Percentiles rank a stretch among this genome's conserved stretches.
These are phyloP conservation scores for Phaseolus coccineus DNA, from an alignment of 331 rosid genomes.

Conservation along the genomic window DNA sequence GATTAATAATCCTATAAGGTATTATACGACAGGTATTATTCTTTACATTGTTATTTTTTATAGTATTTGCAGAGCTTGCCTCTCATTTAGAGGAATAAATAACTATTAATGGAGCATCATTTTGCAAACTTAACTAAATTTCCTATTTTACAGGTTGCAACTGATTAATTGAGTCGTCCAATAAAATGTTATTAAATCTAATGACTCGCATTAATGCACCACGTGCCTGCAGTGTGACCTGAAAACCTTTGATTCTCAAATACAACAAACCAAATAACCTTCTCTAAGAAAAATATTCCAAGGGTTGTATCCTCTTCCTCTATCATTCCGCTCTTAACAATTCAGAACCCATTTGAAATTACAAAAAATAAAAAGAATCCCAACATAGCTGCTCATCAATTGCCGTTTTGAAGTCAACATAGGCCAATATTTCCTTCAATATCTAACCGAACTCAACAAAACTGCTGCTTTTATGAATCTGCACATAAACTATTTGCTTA, in stretches of 20 bases:
- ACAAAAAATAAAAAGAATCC: background rate
- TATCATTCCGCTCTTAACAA: background rate
- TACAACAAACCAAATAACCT: no score
- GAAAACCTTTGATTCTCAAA: background rate
- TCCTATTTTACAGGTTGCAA: background rate
- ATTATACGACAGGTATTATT: no score
- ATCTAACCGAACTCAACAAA: background rate
- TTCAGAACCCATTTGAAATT: slow-evolving; percentile 18
- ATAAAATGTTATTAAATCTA: no score
- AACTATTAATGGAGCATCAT: no score
- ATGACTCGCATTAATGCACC: background rate
- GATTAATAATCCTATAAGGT: background rate
- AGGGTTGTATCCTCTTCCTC: no score
- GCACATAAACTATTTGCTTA: slow-evolving; percentile 55
- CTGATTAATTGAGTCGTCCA: background rate
- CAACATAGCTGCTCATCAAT: background rate
- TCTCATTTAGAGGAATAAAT: no score
- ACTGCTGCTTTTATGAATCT: background rate
- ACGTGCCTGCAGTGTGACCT: background rate
- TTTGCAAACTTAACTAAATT: no score
- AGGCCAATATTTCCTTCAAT: background rate
- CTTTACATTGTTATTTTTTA: no score
- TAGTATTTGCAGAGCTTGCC: no score
- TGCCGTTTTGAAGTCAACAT: slow-evolving; percentile 1
- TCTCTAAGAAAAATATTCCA: no score